Percentiles rank a stretch among this genome's conserved stretches.
Conservation (phyloP, 495 filamentous ascomycete genomes). For the Mytilinidion resinicola region DNA sequence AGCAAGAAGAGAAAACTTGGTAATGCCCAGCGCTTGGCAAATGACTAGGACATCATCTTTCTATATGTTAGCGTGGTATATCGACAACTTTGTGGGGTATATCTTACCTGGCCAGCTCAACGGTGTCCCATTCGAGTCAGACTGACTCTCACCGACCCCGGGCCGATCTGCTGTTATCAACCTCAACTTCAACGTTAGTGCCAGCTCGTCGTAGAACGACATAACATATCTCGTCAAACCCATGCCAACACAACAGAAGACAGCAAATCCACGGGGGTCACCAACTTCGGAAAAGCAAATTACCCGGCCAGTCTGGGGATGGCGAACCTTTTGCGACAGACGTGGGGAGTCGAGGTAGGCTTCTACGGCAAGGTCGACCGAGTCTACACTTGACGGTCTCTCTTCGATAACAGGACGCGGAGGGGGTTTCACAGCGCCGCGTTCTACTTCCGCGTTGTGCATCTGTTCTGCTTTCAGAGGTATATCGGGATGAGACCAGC, state of each 20-base stretch:
- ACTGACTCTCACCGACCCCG: constrained; percentile 86
- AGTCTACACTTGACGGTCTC: constrained; percentile 70
- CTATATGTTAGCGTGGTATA: constrained; percentile 6
- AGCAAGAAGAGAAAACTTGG: constrained; percentile 94
- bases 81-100: constrained; percentile 18
- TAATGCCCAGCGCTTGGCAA: constrained; percentile 86
- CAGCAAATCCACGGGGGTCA: constrained; percentile 81
- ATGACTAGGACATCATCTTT: constrained; percentile 91
- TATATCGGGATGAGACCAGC: constrained; percentile 37
- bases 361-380: constrained; percentile 73
- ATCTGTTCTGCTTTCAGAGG: constrained; percentile 28
- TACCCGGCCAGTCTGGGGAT: constrained; percentile 76
- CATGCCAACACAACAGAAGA: constrained; percentile 98
- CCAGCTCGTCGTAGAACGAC: constrained; percentile 96
- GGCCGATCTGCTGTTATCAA: constrained; percentile 92
- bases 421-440: constrained; percentile 2
- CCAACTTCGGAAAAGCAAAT: constrained; percentile 98
- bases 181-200: constrained; percentile 77
- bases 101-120: constrained; percentile 85
- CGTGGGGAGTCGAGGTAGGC: constrained; percentile 79
- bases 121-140: constrained; percentile 76
- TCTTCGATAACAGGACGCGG: constrained; percentile 22
- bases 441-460: constrained; percentile 20
- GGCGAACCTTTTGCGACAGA: constrained; percentile 75
- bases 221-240: constrained; percentile 92